Base-by-base conservation (phyloP, 306 rosid species). In the Canavalia gladiata region DNA sequence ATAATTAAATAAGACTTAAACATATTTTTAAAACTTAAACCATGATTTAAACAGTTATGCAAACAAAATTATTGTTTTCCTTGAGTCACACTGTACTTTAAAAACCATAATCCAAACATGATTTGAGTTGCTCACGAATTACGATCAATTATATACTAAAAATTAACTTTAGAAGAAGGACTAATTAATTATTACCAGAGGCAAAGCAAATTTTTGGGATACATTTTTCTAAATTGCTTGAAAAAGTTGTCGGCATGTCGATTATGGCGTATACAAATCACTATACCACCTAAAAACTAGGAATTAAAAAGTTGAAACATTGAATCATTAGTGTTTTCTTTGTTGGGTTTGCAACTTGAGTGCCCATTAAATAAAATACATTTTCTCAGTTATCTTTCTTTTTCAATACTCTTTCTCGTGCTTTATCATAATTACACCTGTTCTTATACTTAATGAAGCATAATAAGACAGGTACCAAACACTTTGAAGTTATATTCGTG, bases 401-500 rank as follows among this genome's bases (percentile, higher is more conserved):
- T 81, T 76, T 72, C 80, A 37, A 43, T 46, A 45, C 58, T 58
- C 69, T 30, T 52, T 85, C 18, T n/a, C 51, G 56, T 18, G 60
- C 57, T 74, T 79, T 56, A 60, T 70, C 77, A 79, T 80, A 46
- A 83, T 80, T 72, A 83, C 2, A n/a, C 50, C 62, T 25, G 66
- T 67, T 71, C 49, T 76, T 66, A n/a, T 43, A 70, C 74, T 86
- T 75, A 79, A 79, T 70, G 75, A 70, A 71, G 39, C 83, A 31
- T 63, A 75, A 72, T 57, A 64, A 72, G 89, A 87, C 88, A 81
- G 65, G 35, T 63, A 84, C 86, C 88, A 49, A 84, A 84, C 88
- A 81, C 80, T 74, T 78, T 74, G 81, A 69, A 87, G 43, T 75
- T 62, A 54, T 50, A 77, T 5, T 11, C 67, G 68, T 37, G 57